Evolutionary conservation across 2,329 filamentous ascomycete genomes (phyloP), one percentile per base, ranked within the genome.

Genomic region (Neospermospora avenae): DNA sequence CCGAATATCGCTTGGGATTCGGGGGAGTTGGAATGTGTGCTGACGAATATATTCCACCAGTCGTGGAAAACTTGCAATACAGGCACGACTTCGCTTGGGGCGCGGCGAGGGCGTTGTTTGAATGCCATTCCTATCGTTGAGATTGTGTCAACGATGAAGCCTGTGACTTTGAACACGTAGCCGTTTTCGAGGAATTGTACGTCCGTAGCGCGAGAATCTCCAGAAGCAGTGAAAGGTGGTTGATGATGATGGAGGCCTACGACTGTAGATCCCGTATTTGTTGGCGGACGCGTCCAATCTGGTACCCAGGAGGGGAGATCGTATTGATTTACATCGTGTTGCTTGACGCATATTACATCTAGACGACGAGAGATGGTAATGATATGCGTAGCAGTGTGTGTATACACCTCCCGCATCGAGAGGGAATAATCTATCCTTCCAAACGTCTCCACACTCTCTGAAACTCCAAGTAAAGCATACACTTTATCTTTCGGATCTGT

Each of bases 401-500:
- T 62, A 54, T 65, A 70, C 13, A 67, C 62, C 1, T 68, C 65
- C 8, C 57, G 37, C 14, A 68, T 25, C 16, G 66, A 65, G 3
- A 51, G 56, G 3, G 62, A 63, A 55, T 70, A 70, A 56, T 70
- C 63, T 3, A 69, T 65, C 5, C 16, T 22, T 2, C 68, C 67
- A 57, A 70, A 71, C 0, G 46, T 48, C 1, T 63, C 14, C 2
- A 56, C 39, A 4, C 60, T 59, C 6, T 42, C 61, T 2, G 67
- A 70, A 16, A 71, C 68, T 11, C 70, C 70, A 2, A 71, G 59
- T 7, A 71, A 52, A 4, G 68, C 70, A 56, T 66, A 71, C 0
- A 71, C 67, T 62, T 71, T 70, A 45, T 71, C 69, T 53, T 62
- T 70, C 10, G 68, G 65, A 52, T 70, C 70, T 0, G 66, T 68